Conservation (phyloP, 2,329 filamentous ascomycete genomes). For the Didymella glomerata region DNA sequence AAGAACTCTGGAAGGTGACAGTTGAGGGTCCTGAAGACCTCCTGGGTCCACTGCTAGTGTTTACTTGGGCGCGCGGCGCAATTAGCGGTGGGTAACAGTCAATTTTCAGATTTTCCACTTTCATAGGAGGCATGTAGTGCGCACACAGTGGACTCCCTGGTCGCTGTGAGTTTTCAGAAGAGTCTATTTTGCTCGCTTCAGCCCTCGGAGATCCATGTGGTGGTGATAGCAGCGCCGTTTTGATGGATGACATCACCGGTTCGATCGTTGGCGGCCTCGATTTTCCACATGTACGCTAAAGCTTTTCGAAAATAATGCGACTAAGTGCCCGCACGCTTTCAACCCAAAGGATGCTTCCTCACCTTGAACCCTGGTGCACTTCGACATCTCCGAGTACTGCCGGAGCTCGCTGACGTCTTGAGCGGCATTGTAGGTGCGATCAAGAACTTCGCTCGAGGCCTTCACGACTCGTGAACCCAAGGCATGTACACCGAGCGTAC, state of each 20-base stretch:
- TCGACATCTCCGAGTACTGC: neutral
- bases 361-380: neutral
- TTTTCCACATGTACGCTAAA: no score
- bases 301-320: neutral
- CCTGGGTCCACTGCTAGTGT: no score
- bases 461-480: neutral
- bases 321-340: neutral
- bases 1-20: no score
- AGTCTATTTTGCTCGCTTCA: neutral
- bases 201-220: no score
- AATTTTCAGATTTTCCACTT: neutral
- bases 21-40: no score
- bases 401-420: neutral
- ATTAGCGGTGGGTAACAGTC: neutral
- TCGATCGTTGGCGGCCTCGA: neutral
- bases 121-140: neutral
- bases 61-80: neutral
- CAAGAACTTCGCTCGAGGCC: neutral
- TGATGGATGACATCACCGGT: no score
- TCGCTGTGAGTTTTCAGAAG: neutral
- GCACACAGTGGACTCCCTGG: neutral
- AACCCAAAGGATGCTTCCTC: no score
- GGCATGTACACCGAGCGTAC: constrained; percentile 3
- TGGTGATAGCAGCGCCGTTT: no score
- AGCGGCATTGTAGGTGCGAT: neutral